Evolutionary conservation across 768 basidiomycete genomes (phyloP), one percentile per base, ranked within the genome.

Genomic region (Coprinopsis marcescibilis): DNA sequence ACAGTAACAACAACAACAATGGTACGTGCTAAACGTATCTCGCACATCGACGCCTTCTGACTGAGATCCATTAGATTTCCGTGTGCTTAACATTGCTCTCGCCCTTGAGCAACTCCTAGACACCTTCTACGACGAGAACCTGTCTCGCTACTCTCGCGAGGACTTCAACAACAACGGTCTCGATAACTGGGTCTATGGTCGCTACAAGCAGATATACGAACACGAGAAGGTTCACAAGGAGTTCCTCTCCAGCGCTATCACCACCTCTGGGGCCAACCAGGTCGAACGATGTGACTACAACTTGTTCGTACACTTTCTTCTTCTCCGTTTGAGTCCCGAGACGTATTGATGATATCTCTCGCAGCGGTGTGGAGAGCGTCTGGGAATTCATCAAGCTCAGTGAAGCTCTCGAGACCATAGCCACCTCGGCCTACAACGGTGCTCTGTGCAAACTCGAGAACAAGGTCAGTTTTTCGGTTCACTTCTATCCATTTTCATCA

Each of bases 401-500:
- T 17, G 67, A 69, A 42, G 64, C 72, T 29, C 60, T 87, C 20
- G 81, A 84, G 63, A 75, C 70, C 24, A 74, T 85, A 34, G 71
- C 69, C 8, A 68, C 72, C 3, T 71, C 76, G 5, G 80, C 81
- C 4, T 85, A 81, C 57, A 68, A 75, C 47, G 85, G 84, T 13
- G 75, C 75, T 1, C 65, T 75, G 1, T 64, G 66, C 21, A 69
- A 63, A 50, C 65, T 84, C 52, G 52, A 59, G 13, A 66, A 72
- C 53, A 67, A 69, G 60, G 71, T 68, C 37, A 55, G 61, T 50
- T 10, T 14, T 24, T 6, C 10, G 41, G 19, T 21, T 27, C 15
- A 41, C 3, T 32, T 24, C 11, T 24, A 5, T 40, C 38, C n/a
- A n/a, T n/a, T 4, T 5, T 6, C 12, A 10, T 17, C 6, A 17